Conservation (phyloP, 2,329 filamentous ascomycete genomes). For the Aquanectria penicillioides region DNA sequence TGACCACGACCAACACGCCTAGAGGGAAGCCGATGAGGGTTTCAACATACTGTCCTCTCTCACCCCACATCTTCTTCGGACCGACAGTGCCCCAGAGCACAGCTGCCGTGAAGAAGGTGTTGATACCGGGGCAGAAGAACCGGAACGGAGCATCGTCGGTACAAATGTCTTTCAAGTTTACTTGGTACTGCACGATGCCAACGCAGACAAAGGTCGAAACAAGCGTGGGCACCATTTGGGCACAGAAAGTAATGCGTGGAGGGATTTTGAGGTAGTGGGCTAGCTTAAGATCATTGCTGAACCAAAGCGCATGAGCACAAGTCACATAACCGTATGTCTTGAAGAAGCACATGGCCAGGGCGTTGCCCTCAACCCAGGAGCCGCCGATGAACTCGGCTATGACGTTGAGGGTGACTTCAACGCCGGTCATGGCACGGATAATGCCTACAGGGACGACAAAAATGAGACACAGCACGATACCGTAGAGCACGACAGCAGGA, state of each 20-base stretch:
- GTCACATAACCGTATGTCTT: constrained; percentile 53
- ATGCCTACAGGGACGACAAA: constrained; percentile 58
- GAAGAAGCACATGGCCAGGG: constrained; percentile 59
- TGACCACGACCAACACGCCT: constrained; percentile 48
- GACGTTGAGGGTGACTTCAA: constrained; percentile 55
- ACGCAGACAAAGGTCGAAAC: constrained; percentile 47
- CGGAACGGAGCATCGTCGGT: constrained; percentile 47
- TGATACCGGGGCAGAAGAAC: constrained; percentile 51
- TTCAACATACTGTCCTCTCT: constrained; percentile 47
- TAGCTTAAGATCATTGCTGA: constrained; percentile 49
- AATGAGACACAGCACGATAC: constrained; percentile 52
- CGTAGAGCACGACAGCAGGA: constrained; percentile 55
- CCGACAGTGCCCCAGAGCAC: constrained; percentile 55
- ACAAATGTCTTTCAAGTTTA: constrained; percentile 49
- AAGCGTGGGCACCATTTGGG: constrained; percentile 48
- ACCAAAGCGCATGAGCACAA: constrained; percentile 48
- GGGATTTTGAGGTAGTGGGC: constrained; percentile 59
- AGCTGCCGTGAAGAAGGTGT: constrained; percentile 52
- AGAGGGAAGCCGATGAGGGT: constrained; percentile 52
- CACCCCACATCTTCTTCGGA: constrained; percentile 49
- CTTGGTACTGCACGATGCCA: constrained; percentile 51
- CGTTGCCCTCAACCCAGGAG: constrained; percentile 53
- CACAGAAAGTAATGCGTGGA: constrained; percentile 48
- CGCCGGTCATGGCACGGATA: constrained; percentile 54
- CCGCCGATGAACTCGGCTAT: constrained; percentile 61